Percentiles rank a stretch among this genome's conserved stretches.
Evolutionary conservation across 352 stramenopile genomes (phyloP).

Genomic region (Globisporangium cederbergense): DNA sequence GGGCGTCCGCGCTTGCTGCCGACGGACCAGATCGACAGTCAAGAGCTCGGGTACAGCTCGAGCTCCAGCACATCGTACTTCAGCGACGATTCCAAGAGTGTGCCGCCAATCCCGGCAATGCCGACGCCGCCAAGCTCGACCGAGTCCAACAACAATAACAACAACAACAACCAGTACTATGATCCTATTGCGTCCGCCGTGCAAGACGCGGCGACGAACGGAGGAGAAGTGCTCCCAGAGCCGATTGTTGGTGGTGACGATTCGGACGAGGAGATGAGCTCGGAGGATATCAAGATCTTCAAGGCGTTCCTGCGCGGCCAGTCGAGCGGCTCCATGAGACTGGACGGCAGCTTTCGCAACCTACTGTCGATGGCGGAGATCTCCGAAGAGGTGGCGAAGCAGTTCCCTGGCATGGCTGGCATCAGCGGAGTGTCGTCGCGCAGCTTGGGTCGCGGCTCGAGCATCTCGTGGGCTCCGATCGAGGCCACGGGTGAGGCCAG

Average conservation of each 20-base stretch:
- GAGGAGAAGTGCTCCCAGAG: conserved; percentile 23
- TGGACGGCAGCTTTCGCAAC: conserved; percentile 25
- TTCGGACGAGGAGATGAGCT: conserved; percentile 46
- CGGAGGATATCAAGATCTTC: conserved; percentile 59
- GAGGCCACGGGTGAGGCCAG: conserved; percentile 16
- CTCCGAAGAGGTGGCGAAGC: conserved; percentile 10
- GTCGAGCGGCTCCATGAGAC: conserved; percentile 40
- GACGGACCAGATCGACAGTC: conserved; percentile 34
- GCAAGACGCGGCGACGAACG: background rate
- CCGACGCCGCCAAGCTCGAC: conserved; percentile 12
- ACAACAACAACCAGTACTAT: background rate
- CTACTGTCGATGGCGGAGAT: conserved; percentile 32
- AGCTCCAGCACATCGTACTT: background rate
- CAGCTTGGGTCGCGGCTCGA: conserved; percentile 17
- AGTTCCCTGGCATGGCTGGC: conserved; percentile 10
- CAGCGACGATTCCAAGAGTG: conserved; percentile 2
- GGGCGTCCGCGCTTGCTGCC: conserved; percentile 63
- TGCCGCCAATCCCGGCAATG: background rate
- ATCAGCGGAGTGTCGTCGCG: conserved; percentile 12
- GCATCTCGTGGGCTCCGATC: conserved; percentile 16
- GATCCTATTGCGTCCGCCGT: background rate
- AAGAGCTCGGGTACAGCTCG: conserved; percentile 12
- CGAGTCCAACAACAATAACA: conserved; percentile 7
- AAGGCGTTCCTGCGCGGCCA: conserved; percentile 55
- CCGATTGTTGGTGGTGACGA: conserved; percentile 40